phyloP scores from a whole-genome alignment of 2,329 filamentous ascomycete species.

The Decorospora gaudefroyi region DNA sequence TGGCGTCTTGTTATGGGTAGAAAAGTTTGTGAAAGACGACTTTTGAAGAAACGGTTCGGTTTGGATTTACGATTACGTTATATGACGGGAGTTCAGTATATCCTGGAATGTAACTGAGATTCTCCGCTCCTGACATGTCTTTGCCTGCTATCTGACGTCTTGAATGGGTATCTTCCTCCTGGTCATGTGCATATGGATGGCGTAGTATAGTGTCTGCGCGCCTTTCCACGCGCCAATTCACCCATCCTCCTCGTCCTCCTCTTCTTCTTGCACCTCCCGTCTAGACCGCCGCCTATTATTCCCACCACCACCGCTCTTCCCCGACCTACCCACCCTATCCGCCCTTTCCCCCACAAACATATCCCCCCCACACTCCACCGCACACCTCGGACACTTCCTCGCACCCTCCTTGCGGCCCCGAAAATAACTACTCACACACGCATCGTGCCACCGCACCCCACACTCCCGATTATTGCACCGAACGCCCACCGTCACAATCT shows the following conservation, averaged over 20 bases:
- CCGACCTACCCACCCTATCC: constrained; percentile 18
- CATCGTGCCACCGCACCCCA: constrained; percentile 41
- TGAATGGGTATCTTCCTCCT: not conserved
- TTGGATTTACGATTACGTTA: not conserved
- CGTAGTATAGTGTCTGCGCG: constrained; percentile 9
- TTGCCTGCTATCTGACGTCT: not conserved
- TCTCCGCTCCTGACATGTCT: not conserved
- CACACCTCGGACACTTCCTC: constrained; percentile 42
- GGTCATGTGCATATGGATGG: no score
- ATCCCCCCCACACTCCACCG: constrained; percentile 51
- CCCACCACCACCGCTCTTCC: constrained; percentile 11
- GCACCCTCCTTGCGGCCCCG: constrained; percentile 14
- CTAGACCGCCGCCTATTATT: constrained; percentile 2
- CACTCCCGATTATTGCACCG: constrained; percentile 39
- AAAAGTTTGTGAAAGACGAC: not conserved
- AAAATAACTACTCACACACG: constrained; percentile 43
- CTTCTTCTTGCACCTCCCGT: constrained; percentile 9
- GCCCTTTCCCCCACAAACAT: constrained; percentile 54
- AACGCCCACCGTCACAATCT: constrained; percentile 74
- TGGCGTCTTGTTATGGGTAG: no score
- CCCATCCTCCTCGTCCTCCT: constrained; percentile 12
- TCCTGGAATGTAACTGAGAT: no score
- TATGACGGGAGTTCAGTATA: no score
- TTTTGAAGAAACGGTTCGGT: no score
- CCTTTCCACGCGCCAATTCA: not conserved